Evolutionary conservation across 2,329 filamentous ascomycete genomes (phyloP).

Genomic region (Talaromyces amestolkiae): DNA sequence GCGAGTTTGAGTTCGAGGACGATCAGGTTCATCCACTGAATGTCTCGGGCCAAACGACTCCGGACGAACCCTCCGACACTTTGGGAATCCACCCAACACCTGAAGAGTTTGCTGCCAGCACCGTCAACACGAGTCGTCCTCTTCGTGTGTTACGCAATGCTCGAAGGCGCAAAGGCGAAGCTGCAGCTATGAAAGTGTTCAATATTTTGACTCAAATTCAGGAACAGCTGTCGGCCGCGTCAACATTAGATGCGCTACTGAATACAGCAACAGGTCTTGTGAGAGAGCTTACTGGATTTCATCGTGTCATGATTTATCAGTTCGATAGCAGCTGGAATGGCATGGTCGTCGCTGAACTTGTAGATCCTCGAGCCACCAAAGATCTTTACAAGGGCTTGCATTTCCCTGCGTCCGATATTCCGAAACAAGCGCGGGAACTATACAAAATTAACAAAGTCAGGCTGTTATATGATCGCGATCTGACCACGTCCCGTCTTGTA

Average conservation of each 20-base stretch:
- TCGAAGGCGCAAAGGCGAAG: constrained; percentile 71
- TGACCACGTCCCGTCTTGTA: constrained; percentile 75
- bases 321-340: constrained; percentile 82
- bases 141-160: constrained; percentile 70
- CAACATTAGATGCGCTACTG: constrained; percentile 68
- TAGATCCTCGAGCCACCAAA: constrained; percentile 74
- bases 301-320: constrained; percentile 90
- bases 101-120: constrained; percentile 74
- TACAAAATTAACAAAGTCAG: constrained; percentile 90
- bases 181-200: constrained; percentile 90
- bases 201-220: constrained; percentile 91
- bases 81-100: constrained; percentile 68
- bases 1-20: constrained; percentile 85
- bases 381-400: constrained; percentile 85
- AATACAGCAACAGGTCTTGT: constrained; percentile 81
- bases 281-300: constrained; percentile 86
- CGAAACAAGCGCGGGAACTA: constrained; percentile 78
- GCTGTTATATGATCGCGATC: constrained; percentile 79
- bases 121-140: constrained; percentile 68
- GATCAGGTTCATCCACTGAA: constrained; percentile 67
- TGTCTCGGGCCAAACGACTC: constrained; percentile 55
- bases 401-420: constrained; percentile 85
- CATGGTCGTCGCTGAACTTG: constrained; percentile 80
- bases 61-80: constrained; percentile 69
- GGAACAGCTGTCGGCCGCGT: constrained; percentile 74